Conservation (phyloP, 805 yeast species). For the Schizosaccharomyces osmophilus region DNA sequence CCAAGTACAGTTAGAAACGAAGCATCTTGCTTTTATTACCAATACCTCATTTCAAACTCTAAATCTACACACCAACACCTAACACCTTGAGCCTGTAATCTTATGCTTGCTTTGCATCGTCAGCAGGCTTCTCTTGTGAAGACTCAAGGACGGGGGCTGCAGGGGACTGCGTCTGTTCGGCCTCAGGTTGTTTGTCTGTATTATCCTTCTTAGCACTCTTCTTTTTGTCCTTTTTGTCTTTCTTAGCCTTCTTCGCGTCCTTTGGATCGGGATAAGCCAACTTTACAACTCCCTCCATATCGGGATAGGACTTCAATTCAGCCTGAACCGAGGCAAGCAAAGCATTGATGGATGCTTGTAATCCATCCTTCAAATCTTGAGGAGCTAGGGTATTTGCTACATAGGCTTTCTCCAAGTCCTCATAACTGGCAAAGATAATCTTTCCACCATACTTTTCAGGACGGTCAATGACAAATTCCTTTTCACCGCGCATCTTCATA, state of each 20-base stretch:
- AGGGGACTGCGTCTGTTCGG: slow-evolving; percentile 10
- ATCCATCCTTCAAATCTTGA: slow-evolving; percentile 82
- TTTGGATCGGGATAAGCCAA: slow-evolving; percentile 68
- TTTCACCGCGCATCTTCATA: slow-evolving; percentile 34
- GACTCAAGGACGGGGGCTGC: slow-evolving; percentile 11
- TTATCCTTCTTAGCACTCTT: slow-evolving; percentile 49
- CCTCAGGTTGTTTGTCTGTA: slow-evolving; percentile 23
- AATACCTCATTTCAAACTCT: too few species aligned
- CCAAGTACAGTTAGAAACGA: too few species aligned
- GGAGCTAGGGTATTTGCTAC: slow-evolving; percentile 59
- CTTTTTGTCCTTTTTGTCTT: slow-evolving; percentile 47
- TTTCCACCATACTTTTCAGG: slow-evolving; percentile 97
- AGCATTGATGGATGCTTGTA: slow-evolving; percentile 57
- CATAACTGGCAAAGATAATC: slow-evolving; percentile 42
- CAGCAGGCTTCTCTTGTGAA: background rate
- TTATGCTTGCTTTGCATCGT: too few species aligned
- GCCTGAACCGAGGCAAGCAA: slow-evolving; percentile 67
- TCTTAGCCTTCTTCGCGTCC: slow-evolving; percentile 45
- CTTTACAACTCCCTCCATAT: slow-evolving; percentile 47
- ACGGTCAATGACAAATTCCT: slow-evolving; percentile 55
- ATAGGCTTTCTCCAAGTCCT: slow-evolving; percentile 46
- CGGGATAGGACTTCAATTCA: slow-evolving; percentile 34
- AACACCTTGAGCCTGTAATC: too few species aligned
- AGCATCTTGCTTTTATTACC: too few species aligned
- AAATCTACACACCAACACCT: too few species aligned